These are phyloP conservation scores for Coffea humblotiana DNA, from an alignment of 305 asterid genomes.

Conservation along the genomic window DNA sequence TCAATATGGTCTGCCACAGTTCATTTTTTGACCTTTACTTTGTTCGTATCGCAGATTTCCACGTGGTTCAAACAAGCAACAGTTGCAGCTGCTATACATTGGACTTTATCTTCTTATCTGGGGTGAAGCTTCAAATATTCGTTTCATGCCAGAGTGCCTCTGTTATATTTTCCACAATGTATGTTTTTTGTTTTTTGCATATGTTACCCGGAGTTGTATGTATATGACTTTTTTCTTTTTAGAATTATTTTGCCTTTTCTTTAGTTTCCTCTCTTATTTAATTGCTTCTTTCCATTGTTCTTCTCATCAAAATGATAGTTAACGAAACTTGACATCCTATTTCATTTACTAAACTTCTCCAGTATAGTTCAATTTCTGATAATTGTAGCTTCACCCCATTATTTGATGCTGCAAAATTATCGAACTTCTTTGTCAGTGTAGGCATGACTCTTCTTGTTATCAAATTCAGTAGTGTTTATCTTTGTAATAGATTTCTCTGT, in stretches of 20 bases:
- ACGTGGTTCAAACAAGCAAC: slow-evolving; percentile 59
- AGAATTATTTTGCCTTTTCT: not conserved
- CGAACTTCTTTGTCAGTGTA: not conserved
- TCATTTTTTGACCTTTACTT: slow-evolving; percentile 2
- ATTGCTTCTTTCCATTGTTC: not conserved
- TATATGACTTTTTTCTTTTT: not conserved
- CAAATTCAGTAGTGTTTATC: not conserved
- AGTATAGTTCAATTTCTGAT: not conserved
- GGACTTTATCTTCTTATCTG: slow-evolving; percentile 97
- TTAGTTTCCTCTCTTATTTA: not conserved
- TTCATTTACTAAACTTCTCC: not conserved
- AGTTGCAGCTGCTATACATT: slow-evolving; percentile 88
- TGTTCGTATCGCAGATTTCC: slow-evolving; percentile 55
- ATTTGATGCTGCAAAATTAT: not conserved
- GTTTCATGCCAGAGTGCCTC: slow-evolving; percentile 98
- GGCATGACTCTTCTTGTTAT: not conserved
- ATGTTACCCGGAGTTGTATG: not conserved
- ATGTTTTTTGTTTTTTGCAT: slow-evolving; percentile 25
- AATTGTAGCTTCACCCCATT: not conserved
- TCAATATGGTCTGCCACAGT: not conserved
- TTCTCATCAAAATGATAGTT: not conserved
- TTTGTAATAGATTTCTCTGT: not conserved
- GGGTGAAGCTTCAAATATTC: slow-evolving; percentile 99
- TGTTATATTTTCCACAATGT: slow-evolving; percentile 97
- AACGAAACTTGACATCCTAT: not conserved